Conservation (phyloP, 23 red algal species). For the Pyropia haitanensis region DNA sequence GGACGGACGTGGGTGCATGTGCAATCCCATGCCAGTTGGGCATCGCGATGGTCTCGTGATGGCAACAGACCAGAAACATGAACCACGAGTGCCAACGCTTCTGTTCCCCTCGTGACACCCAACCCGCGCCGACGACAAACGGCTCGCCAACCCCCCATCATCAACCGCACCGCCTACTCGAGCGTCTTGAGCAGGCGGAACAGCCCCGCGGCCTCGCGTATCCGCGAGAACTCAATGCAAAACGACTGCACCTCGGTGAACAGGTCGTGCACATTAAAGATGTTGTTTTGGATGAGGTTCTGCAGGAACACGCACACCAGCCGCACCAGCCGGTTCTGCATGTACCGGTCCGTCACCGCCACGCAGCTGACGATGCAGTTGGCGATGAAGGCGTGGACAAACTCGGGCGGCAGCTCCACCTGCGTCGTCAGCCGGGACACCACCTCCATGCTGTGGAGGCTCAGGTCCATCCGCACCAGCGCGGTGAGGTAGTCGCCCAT, state of each 20-base stretch:
- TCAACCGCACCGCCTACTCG: not conserved
- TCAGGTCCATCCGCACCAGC: constrained; percentile 82
- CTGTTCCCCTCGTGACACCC: not conserved
- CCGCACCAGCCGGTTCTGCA: constrained; percentile 58
- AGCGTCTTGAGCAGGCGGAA: constrained; percentile 73
- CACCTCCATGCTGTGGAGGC: constrained; percentile 74
- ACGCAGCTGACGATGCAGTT: constrained; percentile 76
- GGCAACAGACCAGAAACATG: not conserved
- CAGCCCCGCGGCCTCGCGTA: constrained; percentile 71
- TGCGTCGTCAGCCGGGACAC: constrained; percentile 60
- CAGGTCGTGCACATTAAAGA: constrained; percentile 67
- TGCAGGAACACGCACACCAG: constrained; percentile 65
- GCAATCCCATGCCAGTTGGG: no score
- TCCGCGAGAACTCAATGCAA: constrained; percentile 77
- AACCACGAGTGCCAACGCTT: not conserved
- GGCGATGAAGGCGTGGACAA: constrained; percentile 69
- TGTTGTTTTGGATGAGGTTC: constrained; percentile 81
- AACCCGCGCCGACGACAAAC: not conserved
- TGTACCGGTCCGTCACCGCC: constrained; percentile 67
- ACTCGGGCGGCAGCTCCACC: constrained; percentile 72
- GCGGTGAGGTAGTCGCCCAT: constrained; percentile 67
- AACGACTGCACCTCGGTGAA: constrained; percentile 81
- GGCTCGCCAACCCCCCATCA: not conserved
- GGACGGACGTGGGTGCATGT: no score
- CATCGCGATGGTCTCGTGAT: not conserved